Percentiles rank a stretch among this genome's conserved stretches.
phyloP scores from a whole-genome alignment of 495 filamentous ascomycete genomes.

The Penicillium riverlandense region DNA sequence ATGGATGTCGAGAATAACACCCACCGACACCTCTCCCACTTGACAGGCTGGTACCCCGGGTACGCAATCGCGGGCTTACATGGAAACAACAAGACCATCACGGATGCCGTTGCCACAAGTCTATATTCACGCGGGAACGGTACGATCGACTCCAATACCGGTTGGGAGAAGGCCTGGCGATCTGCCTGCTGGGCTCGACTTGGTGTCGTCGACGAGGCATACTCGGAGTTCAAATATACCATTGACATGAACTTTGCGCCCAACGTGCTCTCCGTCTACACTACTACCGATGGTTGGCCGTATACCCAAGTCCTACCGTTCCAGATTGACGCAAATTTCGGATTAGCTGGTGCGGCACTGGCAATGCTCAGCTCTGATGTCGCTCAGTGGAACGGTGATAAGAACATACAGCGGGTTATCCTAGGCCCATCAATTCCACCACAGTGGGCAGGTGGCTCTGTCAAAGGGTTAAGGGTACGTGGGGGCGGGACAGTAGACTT shows the following conservation, averaged over 20 bases:
- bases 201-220: too few species aligned
- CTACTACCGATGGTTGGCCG: too few species aligned
- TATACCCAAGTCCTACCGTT: too few species aligned
- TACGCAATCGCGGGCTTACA: slow-evolving; percentile 16
- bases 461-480: slow-evolving; percentile 29
- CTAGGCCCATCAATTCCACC: slow-evolving; percentile 37
- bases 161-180: too few species aligned
- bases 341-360: slow-evolving; percentile 35
- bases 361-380: slow-evolving; percentile 38
- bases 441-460: slow-evolving; percentile 27
- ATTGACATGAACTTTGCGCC: too few species aligned
- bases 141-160: background rate
- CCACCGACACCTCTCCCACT: slow-evolving; percentile 47
- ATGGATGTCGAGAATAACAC: slow-evolving; percentile 34
- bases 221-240: too few species aligned
- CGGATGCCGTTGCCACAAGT: slow-evolving; percentile 2
- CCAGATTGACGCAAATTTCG: slow-evolving; percentile 19
- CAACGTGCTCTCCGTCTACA: too few species aligned
- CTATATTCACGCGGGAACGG: slow-evolving; percentile 5
- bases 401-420: slow-evolving; percentile 16
- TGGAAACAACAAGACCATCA: slow-evolving; percentile 4
- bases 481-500: slow-evolving; percentile 34
- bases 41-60: slow-evolving; percentile 48
- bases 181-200: too few species aligned
- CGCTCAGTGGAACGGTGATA: slow-evolving; percentile 14